Evolutionary conservation across 148 eudicot genomes (phyloP).

Genomic region (Mesembryanthemum crystallinum): DNA sequence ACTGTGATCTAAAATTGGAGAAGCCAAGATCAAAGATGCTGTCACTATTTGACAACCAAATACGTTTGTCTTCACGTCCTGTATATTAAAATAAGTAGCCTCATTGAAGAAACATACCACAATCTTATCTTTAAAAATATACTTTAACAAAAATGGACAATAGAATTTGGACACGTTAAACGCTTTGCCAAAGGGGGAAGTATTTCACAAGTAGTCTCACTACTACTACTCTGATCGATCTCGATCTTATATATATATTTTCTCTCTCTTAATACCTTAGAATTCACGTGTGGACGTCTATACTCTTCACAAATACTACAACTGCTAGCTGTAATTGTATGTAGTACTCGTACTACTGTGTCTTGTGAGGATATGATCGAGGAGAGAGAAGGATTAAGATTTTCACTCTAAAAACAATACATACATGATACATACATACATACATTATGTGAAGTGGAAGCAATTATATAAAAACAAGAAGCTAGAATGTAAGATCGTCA

Average conservation of each 20-base stretch:
- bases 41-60: constrained; percentile 15
- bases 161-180: constrained; percentile 20
- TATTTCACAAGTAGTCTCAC: constrained; percentile 23
- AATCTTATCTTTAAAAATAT: neutral
- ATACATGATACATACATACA: no score
- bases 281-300: constrained; percentile 25
- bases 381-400: neutral
- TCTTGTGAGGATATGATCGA: no score
- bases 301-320: neutral
- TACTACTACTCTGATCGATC: neutral
- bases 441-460: constrained; percentile 84
- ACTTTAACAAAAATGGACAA: neutral
- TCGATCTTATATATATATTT: neutral
- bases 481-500: constrained; percentile 19
- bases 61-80: constrained; percentile 17
- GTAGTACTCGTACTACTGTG: no score
- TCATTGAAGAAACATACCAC: neutral
- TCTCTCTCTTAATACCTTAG: no score
- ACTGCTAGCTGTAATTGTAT: neutral
- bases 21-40: neutral
- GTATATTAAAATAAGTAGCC: neutral
- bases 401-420: neutral
- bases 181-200: constrained; percentile 25
- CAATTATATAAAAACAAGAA: constrained; percentile 35
- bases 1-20: no score